These are phyloP conservation scores for Trametes gibbosa DNA, from an alignment of 768 basidiomycete genomes.

Conservation along the genomic window DNA sequence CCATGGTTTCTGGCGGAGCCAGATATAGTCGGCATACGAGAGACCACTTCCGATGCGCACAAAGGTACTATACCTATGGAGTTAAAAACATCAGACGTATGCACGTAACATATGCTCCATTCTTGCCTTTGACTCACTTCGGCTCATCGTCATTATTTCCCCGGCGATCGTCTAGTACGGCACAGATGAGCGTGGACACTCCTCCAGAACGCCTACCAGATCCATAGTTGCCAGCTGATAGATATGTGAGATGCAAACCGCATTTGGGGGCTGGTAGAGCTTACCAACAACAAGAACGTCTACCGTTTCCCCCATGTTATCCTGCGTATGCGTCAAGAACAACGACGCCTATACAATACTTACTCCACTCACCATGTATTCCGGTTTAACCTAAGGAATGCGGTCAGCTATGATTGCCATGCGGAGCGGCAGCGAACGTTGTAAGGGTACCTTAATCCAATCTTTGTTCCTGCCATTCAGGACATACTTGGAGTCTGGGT, in stretches of 20 bases:
- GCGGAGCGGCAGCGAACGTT: not conserved
- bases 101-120: too few relatives aligned
- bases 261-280: conserved; percentile 19
- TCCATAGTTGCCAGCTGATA: conserved; percentile 82
- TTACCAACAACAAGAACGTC: conserved; percentile 88
- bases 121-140: conserved; percentile 42
- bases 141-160: conserved; percentile 54
- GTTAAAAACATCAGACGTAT: conserved; percentile 47
- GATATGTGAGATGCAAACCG: not conserved
- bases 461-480: conserved; percentile 85
- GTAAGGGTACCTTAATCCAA: conserved; percentile 80
- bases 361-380: conserved; percentile 65
- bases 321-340: conserved; percentile 40
- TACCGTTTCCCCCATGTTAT: conserved; percentile 89
- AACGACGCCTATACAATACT: not conserved
- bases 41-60: conserved; percentile 90
- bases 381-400: conserved; percentile 65
- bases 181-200: conserved; percentile 87
- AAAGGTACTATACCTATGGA: conserved; percentile 77
- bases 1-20: conserved; percentile 83
- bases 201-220: conserved; percentile 82
- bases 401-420: not conserved
- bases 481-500: conserved; percentile 73
- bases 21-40: conserved; percentile 80
- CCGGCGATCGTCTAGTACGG: conserved; percentile 75